Evolutionary conservation across 1,284 basidiomycete genomes (phyloP), one percentile per base, ranked within the genome.

Genomic region (Puccinia novopanici): DNA sequence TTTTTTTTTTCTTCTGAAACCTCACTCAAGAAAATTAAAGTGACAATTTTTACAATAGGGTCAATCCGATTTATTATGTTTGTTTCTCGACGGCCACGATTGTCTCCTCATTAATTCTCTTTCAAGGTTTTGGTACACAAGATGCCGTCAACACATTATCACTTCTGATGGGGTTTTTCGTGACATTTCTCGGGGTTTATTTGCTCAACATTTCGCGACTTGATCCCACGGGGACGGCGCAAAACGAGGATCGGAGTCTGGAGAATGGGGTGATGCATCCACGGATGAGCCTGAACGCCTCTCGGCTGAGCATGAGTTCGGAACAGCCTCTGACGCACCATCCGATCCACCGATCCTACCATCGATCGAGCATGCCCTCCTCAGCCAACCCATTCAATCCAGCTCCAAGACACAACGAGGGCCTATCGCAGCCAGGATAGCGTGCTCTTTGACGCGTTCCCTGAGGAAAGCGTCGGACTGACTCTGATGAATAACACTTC

Each of bases 41-140:
- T 65, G 15, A 13, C 34, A 12, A 27, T 15, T 24, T 34, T 45
- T 45, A 1, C 52, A 67, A 48, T 85, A 94, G 93, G 61, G 95
- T 99, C 81, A 99, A 99, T 86, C 96, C 97, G 0, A 93, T 97
- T 88, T 99, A 99, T 88, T 98, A 96, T 85, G 96, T 98, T 86
- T 92, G 93, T 86, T 99, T 99, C 88, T 95, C 95, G n/a, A 93
- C 94, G 1, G 92, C 92, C 15, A 98, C 96, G 40, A 93, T 98
- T 84, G 89, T 96, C 75, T 95, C 96, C 0, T 98, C 95, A 74
- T 90, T 98, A 82, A 94, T 98, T 83, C 90, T 98, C 82, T 98
- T 98, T 89, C 92, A 93, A 88, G 96, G 96, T 0, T 93, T 99
- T 89, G 95, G 98, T 87, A 98, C 94, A 2, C 90, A 91, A 24